phyloP scores from a whole-genome alignment of 208 protist species.

The Phytomonas sp. region DNA sequence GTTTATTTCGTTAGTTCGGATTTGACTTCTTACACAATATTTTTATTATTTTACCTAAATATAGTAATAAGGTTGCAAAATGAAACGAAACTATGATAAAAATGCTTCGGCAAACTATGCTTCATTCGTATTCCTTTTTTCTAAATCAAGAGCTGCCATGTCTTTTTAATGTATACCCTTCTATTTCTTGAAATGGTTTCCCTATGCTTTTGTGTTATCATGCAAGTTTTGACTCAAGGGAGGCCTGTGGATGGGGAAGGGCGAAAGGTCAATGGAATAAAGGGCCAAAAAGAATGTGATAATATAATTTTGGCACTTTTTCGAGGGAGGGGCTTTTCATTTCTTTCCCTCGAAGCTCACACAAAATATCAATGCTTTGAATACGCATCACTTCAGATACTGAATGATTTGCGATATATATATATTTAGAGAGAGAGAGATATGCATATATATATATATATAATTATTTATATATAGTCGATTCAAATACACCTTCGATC shows the following conservation, averaged over 20 bases:
- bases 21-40: conserved; percentile 1
- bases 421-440: too few relatives aligned
- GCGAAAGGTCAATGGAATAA: neutral
- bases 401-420: neutral
- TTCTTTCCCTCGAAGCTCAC: neutral
- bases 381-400: neutral
- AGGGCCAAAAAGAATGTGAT: neutral
- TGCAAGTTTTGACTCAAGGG: neutral
- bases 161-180: neutral
- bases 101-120: conserved; percentile 1
- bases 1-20: neutral
- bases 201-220: neutral
- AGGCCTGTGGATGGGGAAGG: neutral
- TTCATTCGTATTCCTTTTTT: conserved; percentile 10
- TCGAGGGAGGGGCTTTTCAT: neutral
- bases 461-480: neutral
- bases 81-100: conserved; percentile 1
- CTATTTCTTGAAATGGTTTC: neutral
- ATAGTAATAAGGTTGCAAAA: conserved; percentile 4
- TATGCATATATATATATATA: neutral
- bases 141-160: neutral
- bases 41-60: conserved; percentile 10
- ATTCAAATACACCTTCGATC: neutral
- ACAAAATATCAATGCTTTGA: neutral
- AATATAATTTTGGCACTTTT: neutral